These are phyloP conservation scores for Cladosporium cucumerinum DNA, from an alignment of 2,329 filamentous ascomycete species.

Conservation along the genomic window DNA sequence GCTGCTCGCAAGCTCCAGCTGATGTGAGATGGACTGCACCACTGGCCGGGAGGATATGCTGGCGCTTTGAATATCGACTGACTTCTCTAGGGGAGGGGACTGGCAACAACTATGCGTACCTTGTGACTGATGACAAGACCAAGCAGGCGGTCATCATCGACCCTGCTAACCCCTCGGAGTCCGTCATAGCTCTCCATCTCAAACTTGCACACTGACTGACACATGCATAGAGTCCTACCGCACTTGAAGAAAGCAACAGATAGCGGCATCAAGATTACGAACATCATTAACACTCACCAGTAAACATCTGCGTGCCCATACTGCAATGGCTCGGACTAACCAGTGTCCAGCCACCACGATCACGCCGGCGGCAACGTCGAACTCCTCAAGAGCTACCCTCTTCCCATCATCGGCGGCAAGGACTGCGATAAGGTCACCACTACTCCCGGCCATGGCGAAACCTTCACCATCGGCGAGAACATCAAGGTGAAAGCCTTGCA, in stretches of 20 bases:
- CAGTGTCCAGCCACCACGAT: slow-evolving; percentile 72
- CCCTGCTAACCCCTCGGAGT: slow-evolving; percentile 73
- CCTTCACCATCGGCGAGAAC: slow-evolving; percentile 74
- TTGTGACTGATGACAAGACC: slow-evolving; percentile 50
- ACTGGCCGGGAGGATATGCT: neutral
- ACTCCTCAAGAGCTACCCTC: slow-evolving; percentile 60
- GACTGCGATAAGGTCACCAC: slow-evolving; percentile 76
- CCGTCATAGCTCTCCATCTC: neutral
- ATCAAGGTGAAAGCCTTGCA: slow-evolving; percentile 85
- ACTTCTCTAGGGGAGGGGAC: slow-evolving; percentile 63
- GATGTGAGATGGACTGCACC: neutral
- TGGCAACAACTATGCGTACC: slow-evolving; percentile 80
- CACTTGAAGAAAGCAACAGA: slow-evolving; percentile 70
- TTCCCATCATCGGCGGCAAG: slow-evolving; percentile 82
- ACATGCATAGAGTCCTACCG: slow-evolving; percentile 53
- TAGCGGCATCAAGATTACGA: slow-evolving; percentile 74
- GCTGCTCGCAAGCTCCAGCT: neutral
- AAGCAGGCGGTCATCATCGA: slow-evolving; percentile 65
- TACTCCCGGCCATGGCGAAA: slow-evolving; percentile 71
- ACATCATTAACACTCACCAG: slow-evolving; percentile 97
- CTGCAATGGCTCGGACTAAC: slow-evolving; percentile 2
- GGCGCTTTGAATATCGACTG: neutral
- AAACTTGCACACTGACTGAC: slow-evolving; percentile 41
- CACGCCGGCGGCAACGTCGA: slow-evolving; percentile 89
- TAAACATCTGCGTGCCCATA: slow-evolving; percentile 47